Evolutionary conservation across 306 rosid species (phyloP).

Genomic region (Trifolium pratense): DNA sequence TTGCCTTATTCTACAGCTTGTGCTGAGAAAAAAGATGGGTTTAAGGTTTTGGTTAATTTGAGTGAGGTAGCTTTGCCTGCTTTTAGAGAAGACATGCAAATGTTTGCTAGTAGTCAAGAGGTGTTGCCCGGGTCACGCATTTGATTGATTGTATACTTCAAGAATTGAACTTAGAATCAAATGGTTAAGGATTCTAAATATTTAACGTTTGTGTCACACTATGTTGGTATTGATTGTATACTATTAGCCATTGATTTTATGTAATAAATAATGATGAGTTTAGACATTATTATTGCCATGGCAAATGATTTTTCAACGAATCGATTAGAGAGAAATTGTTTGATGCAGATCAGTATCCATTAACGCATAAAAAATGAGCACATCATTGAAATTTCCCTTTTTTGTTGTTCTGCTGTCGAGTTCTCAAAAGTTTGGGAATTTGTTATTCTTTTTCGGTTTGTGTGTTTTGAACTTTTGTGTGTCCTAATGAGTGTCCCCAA

Average conservation of each 20-base stretch:
- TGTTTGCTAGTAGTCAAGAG: constrained; percentile 40
- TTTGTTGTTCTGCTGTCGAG: too few relatives aligned
- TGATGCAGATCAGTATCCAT: too few relatives aligned
- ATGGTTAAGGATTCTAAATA: too few relatives aligned
- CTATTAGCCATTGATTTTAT: neutral
- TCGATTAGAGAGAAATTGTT: too few relatives aligned
- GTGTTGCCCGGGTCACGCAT: neutral
- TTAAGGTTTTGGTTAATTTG: constrained; percentile 67
- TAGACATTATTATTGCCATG: neutral
- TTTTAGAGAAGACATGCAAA: constrained; percentile 62
- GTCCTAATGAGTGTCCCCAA: too few relatives aligned
- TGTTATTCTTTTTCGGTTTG: too few relatives aligned
- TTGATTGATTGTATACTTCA: neutral
- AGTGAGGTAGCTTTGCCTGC: constrained; percentile 59
- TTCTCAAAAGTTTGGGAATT: too few relatives aligned
- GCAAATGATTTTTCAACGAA: neutral
- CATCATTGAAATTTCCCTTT: too few relatives aligned
- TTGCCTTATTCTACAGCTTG: constrained; percentile 67
- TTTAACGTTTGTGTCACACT: too few relatives aligned
- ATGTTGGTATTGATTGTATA: neutral
- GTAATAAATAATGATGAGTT: neutral
- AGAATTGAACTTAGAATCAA: too few relatives aligned
- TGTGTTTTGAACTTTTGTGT: too few relatives aligned
- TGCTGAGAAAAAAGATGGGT: constrained; percentile 52
- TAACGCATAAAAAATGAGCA: too few relatives aligned